These are phyloP conservation scores for Lentinula boryana DNA, from an alignment of 768 basidiomycete species.

Conservation along the genomic window DNA sequence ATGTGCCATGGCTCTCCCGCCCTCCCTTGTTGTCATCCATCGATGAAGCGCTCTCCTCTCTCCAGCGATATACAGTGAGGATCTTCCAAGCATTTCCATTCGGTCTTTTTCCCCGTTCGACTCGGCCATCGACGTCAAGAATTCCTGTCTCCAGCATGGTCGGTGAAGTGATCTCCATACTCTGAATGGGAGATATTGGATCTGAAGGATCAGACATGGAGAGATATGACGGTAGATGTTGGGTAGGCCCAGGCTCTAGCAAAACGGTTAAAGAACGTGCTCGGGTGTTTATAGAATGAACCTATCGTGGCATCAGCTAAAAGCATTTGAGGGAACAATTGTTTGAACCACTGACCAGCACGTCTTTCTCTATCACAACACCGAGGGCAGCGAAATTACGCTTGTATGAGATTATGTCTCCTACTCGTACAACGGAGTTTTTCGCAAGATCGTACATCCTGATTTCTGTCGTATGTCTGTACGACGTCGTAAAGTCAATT, in stretches of 20 bases:
- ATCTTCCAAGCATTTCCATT: constrained; percentile 55
- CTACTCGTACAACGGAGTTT: constrained; percentile 36
- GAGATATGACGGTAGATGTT: constrained; percentile 30
- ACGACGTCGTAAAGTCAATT: neutral
- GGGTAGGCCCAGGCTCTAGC: constrained; percentile 28
- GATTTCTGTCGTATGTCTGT: constrained; percentile 35
- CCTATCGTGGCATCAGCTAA: constrained; percentile 21
- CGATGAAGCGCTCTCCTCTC: constrained; percentile 20
- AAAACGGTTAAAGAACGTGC: constrained; percentile 37
- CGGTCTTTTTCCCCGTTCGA: constrained; percentile 33
- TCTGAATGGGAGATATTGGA: constrained; percentile 22
- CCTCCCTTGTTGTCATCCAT: constrained; percentile 29
- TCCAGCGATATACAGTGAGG: constrained; percentile 50
- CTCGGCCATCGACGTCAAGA: constrained; percentile 45
- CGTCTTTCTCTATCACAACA: constrained; percentile 48
- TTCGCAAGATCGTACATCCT: constrained; percentile 40
- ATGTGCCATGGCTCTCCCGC: constrained; percentile 39
- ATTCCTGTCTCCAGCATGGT: constrained; percentile 45
- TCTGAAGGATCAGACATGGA: constrained; percentile 23
- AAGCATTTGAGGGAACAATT: neutral
- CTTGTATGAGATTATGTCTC: constrained; percentile 50
- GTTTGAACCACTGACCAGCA: constrained; percentile 30
- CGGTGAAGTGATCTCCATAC: constrained; percentile 35
- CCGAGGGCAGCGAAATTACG: constrained; percentile 36
- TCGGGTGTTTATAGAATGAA: constrained; percentile 37